A percentile compares a stretch with the other conserved stretches of the same genome.
Conservation (phyloP, 495 filamentous ascomycete species). For the Lindgomyces ingoldianus region DNA sequence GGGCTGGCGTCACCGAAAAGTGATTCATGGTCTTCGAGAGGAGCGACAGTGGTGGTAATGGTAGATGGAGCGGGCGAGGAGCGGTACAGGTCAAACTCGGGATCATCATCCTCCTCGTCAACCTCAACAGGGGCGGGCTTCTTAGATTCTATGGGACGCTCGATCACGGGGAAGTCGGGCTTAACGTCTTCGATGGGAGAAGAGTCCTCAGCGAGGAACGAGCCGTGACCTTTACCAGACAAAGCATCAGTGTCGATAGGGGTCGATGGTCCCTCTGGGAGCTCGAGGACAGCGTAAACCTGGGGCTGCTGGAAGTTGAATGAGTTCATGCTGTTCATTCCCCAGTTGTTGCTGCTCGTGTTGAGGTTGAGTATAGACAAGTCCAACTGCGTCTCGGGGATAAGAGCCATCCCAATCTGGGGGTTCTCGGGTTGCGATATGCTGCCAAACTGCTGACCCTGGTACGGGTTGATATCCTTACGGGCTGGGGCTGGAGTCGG, state of each 20-base stretch:
- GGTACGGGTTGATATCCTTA: constrained; percentile 51
- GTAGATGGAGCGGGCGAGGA: constrained; percentile 49
- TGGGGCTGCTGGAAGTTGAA: constrained; percentile 67
- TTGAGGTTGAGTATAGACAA: constrained; percentile 60
- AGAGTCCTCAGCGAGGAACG: constrained; percentile 46
- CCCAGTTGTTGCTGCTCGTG: constrained; percentile 49
- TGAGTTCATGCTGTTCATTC: constrained; percentile 54
- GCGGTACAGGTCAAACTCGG: constrained; percentile 58
- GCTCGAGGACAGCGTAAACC: constrained; percentile 76
- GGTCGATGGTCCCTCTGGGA: constrained; percentile 68
- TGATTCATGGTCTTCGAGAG: constrained; percentile 41
- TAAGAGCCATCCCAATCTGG: constrained; percentile 69
- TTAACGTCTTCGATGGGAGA: constrained; percentile 31
- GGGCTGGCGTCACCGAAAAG: constrained; percentile 58
- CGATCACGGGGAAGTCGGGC: constrained; percentile 36
- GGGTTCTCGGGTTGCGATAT: constrained; percentile 51
- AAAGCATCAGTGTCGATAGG: constrained; percentile 58
- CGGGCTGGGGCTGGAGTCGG: constrained; percentile 37
- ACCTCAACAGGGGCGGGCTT: constrained; percentile 36
- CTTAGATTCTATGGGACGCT: constrained; percentile 24
- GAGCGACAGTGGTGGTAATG: constrained; percentile 16
- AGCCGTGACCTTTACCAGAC: constrained; percentile 61
- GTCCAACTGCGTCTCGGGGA: constrained; percentile 72
- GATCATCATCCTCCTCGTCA: constrained; percentile 65
- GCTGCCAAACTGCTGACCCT: constrained; percentile 55